Conservation (phyloP, 2,329 filamentous ascomycete genomes). For the Thelonectria olida region DNA sequence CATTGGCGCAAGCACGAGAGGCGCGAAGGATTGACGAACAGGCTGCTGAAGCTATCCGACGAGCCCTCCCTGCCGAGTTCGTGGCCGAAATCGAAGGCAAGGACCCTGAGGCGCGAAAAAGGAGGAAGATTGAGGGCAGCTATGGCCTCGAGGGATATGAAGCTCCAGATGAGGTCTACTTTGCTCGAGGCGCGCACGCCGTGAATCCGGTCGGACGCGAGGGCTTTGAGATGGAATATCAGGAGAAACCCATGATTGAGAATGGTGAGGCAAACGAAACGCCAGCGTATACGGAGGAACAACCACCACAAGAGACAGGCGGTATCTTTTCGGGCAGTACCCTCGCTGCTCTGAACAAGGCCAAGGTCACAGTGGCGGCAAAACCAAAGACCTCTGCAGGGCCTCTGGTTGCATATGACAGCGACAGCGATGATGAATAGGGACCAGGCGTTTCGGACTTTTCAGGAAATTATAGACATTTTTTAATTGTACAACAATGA, state of each 20-base stretch:
- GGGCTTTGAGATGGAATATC: slow-evolving; percentile 71
- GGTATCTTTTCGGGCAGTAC: slow-evolving; percentile 87
- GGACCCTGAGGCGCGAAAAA: slow-evolving; percentile 86
- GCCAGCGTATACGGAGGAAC: slow-evolving; percentile 39
- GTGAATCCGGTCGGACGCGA: slow-evolving; percentile 67
- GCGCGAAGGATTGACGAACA: slow-evolving; percentile 91
- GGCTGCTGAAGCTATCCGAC: slow-evolving; percentile 90
- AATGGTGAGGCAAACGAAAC: slow-evolving; percentile 58
- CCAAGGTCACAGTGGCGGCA: slow-evolving; percentile 62
- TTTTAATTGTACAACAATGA: slow-evolving; percentile 43
- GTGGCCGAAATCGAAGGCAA: slow-evolving; percentile 94
- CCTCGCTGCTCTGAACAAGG: slow-evolving; percentile 76
- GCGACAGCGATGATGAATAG: slow-evolving; percentile 79
- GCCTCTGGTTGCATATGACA: slow-evolving; percentile 88
- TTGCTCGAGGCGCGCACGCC: slow-evolving; percentile 78
- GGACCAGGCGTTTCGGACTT: slow-evolving; percentile 37
- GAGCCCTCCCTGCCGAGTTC: slow-evolving; percentile 88
- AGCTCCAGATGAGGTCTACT: slow-evolving; percentile 93
- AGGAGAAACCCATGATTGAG: slow-evolving; percentile 68
- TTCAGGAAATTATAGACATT: slow-evolving; percentile 37
- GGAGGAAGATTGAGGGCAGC: slow-evolving; percentile 86
- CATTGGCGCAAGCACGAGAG: slow-evolving; percentile 91
- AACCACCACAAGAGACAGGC: slow-evolving; percentile 49
- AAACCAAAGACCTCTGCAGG: slow-evolving; percentile 68
- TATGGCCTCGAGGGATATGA: slow-evolving; percentile 94